These are phyloP conservation scores for Aspergillus latus DNA, from an alignment of 2,329 filamentous ascomycete genomes.

Conservation along the genomic window DNA sequence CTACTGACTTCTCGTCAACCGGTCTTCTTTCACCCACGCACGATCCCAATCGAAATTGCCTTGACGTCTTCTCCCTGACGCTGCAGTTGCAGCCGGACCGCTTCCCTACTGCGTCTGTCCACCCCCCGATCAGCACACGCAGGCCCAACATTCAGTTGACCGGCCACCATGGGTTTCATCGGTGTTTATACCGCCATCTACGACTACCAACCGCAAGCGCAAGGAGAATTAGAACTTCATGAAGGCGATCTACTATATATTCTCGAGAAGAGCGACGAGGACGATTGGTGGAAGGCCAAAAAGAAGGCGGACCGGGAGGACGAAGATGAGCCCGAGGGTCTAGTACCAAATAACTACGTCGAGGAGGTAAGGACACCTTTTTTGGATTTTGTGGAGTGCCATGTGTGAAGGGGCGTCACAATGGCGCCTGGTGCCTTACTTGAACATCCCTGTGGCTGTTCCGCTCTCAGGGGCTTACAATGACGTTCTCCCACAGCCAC, in stretches of 20 bases:
- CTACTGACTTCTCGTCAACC: conserved; percentile 1
- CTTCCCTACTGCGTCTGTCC: conserved; percentile 1
- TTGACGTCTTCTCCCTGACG: conserved; percentile 5
- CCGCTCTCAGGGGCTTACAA: conserved; percentile 21
- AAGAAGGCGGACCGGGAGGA: conserved; percentile 81
- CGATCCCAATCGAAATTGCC: background rate
- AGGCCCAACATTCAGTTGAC: conserved; percentile 13
- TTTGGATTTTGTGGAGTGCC: background rate
- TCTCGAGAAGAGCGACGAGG: conserved; percentile 74
- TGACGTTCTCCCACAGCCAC: conserved; percentile 4
- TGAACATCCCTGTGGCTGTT: conserved; percentile 1
- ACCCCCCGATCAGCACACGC: conserved; percentile 9
- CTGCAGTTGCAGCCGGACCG: conserved; percentile 18
- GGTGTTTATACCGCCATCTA: conserved; percentile 89
- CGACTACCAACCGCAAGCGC: conserved; percentile 84
- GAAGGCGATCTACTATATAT: conserved; percentile 90
- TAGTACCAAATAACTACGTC: conserved; percentile 93
- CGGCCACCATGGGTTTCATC: conserved; percentile 74
- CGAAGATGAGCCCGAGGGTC: conserved; percentile 84
- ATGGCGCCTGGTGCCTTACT: background rate
- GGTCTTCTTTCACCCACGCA: background rate
- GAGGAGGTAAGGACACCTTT: conserved; percentile 68
- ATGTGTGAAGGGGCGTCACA: background rate
- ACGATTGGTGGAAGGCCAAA: conserved; percentile 95
- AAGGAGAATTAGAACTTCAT: conserved; percentile 77